Evolutionary conservation across 306 rosid genomes (phyloP), one percentile per base, ranked within the genome.

Genomic region (Castanospermum australe): DNA sequence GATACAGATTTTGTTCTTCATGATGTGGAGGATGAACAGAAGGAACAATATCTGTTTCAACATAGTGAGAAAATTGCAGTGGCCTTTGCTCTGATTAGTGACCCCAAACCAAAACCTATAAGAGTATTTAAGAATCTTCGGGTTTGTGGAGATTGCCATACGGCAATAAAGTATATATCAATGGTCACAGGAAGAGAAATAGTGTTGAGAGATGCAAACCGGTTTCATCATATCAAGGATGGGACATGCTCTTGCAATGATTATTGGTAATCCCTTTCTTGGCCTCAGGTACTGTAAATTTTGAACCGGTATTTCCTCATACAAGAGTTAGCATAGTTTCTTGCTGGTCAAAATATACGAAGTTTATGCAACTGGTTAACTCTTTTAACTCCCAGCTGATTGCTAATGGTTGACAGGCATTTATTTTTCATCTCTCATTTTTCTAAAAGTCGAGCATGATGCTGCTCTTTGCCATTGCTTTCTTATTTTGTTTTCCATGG

Each of bases 41-140:
- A 90, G 83, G 92, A 86, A 57, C 91, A 83, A 22, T 84, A 71
- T 76, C 85, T 90, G 61, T 88, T 88, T 81, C 92, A 90, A 38
- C 94, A 90, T 61, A 86, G 92, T 73, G 92, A 90, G 81, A 90
- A 88, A 88, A 80, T 90, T 76, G 91, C 94, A 32, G 92, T 90
- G 75, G 91, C 88, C 17, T 88, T 86, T 76, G 90, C 89, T 54
- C 88, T 88, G 41, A 86, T 90, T 21, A 85, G 88, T 84, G 73
- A 79, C 36, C 55, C 84, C 15, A 73, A 77, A 41, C 51, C 60
- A 47, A 88, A 88, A 64, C 88, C 94, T 13, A 81, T 90, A 32
- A 86, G 89, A 57, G 73, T 88, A 64, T 90, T 90, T 75, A 90
- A 90, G 76, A 90, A 90, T 60, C 85, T 90, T 21, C 72, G 92